These are phyloP conservation scores for Adansonia madagascariensis DNA, from an alignment of 441 rosid genomes.

Conservation along the genomic window DNA sequence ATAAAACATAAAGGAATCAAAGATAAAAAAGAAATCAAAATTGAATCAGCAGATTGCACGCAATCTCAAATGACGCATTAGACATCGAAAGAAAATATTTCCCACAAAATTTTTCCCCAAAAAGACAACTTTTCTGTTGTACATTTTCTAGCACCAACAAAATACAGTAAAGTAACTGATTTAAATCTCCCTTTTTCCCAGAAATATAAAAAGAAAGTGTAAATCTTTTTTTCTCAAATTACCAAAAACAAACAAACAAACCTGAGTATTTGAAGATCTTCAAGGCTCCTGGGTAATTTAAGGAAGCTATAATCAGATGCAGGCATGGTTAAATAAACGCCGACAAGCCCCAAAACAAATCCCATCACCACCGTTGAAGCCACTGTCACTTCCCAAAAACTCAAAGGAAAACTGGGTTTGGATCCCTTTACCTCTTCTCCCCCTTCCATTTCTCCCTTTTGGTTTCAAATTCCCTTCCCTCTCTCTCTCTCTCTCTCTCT, in stretches of 20 bases:
- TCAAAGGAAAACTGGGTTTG: slow-evolving; percentile 45
- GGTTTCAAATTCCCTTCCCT: slow-evolving; percentile 3
- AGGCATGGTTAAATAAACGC: slow-evolving; percentile 80
- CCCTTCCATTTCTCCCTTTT: slow-evolving; percentile 30
- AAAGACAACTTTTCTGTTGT: background rate
- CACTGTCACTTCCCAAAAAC: slow-evolving; percentile 61
- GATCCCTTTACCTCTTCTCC: slow-evolving; percentile 26
- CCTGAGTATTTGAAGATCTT: slow-evolving; percentile 89
- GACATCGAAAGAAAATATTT: background rate
- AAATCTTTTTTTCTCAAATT: background rate
- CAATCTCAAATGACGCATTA: background rate
- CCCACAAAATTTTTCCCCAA: background rate
- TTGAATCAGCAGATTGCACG: background rate
- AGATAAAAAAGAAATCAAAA: too few species aligned
- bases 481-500: background rate
- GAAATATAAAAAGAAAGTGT: background rate
- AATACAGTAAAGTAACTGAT: background rate
- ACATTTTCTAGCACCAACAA: slow-evolving; percentile 2
- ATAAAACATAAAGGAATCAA: background rate
- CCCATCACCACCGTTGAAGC: slow-evolving; percentile 54
- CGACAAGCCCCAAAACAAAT: slow-evolving; percentile 1
- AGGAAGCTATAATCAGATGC: slow-evolving; percentile 89
- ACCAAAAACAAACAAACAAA: slow-evolving; percentile 33
- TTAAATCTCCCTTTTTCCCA: background rate
- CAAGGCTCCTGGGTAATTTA: slow-evolving; percentile 77